phyloP scores from a whole-genome alignment of 2,329 filamentous ascomycete species.

The Zasmidium angulare region DNA sequence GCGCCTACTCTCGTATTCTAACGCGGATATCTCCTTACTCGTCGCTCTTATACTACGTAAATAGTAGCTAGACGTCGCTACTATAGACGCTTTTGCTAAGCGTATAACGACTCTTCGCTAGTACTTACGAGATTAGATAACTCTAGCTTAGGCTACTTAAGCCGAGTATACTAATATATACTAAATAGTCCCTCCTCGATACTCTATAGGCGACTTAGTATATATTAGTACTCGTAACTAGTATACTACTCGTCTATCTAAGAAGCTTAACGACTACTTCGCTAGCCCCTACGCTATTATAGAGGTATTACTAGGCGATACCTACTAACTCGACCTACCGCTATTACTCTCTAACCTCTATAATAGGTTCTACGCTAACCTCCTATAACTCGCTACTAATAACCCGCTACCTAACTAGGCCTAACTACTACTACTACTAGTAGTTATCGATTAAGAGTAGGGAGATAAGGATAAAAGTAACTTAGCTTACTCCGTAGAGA shows the following conservation, averaged over 20 bases:
- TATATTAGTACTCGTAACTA: background rate
- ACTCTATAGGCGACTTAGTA: background rate
- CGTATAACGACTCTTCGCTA: background rate
- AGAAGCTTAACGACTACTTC: background rate
- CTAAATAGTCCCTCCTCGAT: background rate
- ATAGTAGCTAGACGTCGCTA: background rate
- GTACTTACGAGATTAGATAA: background rate
- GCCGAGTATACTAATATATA: background rate
- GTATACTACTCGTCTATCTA: background rate
- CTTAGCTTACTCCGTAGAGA: background rate
- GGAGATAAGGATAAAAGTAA: background rate
- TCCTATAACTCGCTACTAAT: too few species aligned
- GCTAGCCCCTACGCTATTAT: background rate
- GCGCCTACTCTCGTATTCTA: background rate
- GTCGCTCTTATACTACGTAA: background rate
- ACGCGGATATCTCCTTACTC: background rate
- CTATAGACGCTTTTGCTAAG: background rate
- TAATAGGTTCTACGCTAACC: too few species aligned
- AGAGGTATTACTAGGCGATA: background rate
- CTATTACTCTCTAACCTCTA: background rate
- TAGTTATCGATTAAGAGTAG: too few species aligned
- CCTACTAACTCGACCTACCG: background rate
- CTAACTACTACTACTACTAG: too few species aligned
- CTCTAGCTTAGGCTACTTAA: background rate
- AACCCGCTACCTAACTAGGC: too few species aligned